Evolutionary conservation across 75 land plant species (phyloP).

Genomic region (Isoetes taiwanensis): DNA sequence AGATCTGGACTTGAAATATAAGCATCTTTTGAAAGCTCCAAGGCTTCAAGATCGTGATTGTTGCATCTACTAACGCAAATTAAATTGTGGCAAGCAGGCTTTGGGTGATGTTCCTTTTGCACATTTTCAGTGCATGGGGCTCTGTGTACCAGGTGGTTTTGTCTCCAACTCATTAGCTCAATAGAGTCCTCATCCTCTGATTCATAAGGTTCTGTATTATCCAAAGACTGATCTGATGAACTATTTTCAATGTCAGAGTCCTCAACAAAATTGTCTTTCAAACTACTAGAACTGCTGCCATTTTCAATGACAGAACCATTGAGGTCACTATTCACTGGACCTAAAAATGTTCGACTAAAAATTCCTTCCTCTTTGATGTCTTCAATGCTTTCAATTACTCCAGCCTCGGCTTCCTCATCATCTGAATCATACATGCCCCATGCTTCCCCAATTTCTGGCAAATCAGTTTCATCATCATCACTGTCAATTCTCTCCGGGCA

Average conservation of each 20-base stretch:
- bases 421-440: constrained; percentile 24
- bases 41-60: constrained; percentile 10
- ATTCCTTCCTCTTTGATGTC: constrained; percentile 3
- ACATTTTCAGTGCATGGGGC: neutral
- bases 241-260: neutral
- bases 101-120: neutral
- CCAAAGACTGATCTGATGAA: neutral
- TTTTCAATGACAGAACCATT: constrained; percentile 7
- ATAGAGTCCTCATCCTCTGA: neutral
- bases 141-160: neutral
- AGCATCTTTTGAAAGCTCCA: constrained; percentile 34
- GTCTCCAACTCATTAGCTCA: neutral
- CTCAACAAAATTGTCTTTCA: neutral
- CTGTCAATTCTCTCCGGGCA: constrained; percentile 38
- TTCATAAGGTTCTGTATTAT: neutral
- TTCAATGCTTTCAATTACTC: neutral
- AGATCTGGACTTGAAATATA: constrained; percentile 10
- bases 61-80: neutral
- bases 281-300: constrained; percentile 4
- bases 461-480: constrained; percentile 48
- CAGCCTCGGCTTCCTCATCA: constrained; percentile 35
- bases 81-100: neutral
- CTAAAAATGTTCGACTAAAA: neutral
- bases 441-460: constrained; percentile 12
- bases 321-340: neutral